Evolutionary conservation across 371 early-diverging fungal species (phyloP).

Genomic region (Mucor piriformis): DNA sequence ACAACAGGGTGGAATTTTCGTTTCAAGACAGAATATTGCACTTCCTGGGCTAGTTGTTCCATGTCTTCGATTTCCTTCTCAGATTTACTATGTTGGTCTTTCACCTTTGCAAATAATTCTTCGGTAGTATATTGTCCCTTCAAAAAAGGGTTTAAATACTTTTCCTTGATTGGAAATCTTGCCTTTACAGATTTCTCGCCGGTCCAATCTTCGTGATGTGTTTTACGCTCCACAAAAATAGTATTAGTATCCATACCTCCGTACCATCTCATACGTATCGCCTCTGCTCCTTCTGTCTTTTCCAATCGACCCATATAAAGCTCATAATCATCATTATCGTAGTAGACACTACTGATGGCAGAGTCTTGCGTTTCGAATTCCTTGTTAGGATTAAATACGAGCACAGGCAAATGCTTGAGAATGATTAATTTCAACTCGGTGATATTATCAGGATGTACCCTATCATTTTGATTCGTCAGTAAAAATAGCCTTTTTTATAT

Average conservation of each 20-base stretch:
- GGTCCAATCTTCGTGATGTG: conserved; percentile 97
- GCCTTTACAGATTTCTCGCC: conserved; percentile 96
- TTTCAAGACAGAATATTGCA: conserved; percentile 77
- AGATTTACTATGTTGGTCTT: conserved; percentile 75
- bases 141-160: conserved; percentile 88
- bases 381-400: conserved; percentile 89
- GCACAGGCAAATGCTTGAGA: conserved; percentile 95
- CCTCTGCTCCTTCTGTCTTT: conserved; percentile 94
- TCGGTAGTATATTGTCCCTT: conserved; percentile 84
- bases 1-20: conserved; percentile 87
- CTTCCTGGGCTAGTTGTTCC: conserved; percentile 80
- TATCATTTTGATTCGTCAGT: background rate
- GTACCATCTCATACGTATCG: conserved; percentile 97
- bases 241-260: conserved; percentile 82
- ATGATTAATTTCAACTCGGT: conserved; percentile 94
- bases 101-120: conserved; percentile 78
- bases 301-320: conserved; percentile 93
- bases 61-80: conserved; percentile 83
- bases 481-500: background rate
- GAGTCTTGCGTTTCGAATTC: conserved; percentile 76
- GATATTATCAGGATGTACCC: conserved; percentile 98
- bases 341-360: conserved; percentile 95
- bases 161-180: conserved; percentile 95
- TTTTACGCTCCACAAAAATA: conserved; percentile 98
- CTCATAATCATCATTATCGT: conserved; percentile 93